Evolutionary conservation across 805 yeast species (phyloP).

Genomic region (Suhomyces xylopsoci): DNA sequence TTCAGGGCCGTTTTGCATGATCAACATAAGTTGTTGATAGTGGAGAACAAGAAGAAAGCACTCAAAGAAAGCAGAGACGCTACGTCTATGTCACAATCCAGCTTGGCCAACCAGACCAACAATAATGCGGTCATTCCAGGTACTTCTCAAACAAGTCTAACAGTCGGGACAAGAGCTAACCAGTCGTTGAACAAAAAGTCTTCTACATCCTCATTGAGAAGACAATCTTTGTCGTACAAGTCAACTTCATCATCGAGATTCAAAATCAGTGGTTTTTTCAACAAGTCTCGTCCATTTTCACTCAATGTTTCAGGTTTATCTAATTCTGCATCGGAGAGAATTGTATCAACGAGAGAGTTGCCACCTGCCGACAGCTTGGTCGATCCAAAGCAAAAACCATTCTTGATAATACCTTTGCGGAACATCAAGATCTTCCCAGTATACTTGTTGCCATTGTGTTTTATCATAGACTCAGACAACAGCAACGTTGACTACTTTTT

Average conservation of each 20-base stretch:
- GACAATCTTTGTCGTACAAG: constrained; percentile 42
- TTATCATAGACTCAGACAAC: constrained; percentile 46
- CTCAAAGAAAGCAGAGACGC: constrained; percentile 15
- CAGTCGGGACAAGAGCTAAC: constrained; percentile 1
- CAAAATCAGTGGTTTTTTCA: constrained; percentile 57
- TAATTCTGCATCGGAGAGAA: constrained; percentile 38
- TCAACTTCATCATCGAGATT: constrained; percentile 39
- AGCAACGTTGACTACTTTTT: constrained; percentile 55
- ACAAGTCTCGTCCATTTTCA: constrained; percentile 59
- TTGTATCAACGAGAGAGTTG: constrained; percentile 51
- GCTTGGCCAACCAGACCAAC: neutral
- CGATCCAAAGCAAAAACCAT: constrained; percentile 52
- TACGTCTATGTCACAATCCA: neutral
- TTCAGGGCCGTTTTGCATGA: constrained; percentile 30
- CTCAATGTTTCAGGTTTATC: constrained; percentile 40
- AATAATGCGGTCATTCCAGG: neutral
- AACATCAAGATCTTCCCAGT: constrained; percentile 50
- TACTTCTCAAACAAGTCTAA: neutral
- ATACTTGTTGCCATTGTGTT: constrained; percentile 46
- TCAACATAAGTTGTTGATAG: constrained; percentile 29
- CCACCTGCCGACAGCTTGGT: constrained; percentile 48
- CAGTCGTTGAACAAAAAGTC: constrained; percentile 26
- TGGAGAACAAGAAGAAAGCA: constrained; percentile 32
- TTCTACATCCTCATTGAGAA: constrained; percentile 26
- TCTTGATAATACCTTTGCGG: constrained; percentile 44